Evolutionary conservation across 208 protist species (phyloP).

Genomic region (Angomonas deanei): DNA sequence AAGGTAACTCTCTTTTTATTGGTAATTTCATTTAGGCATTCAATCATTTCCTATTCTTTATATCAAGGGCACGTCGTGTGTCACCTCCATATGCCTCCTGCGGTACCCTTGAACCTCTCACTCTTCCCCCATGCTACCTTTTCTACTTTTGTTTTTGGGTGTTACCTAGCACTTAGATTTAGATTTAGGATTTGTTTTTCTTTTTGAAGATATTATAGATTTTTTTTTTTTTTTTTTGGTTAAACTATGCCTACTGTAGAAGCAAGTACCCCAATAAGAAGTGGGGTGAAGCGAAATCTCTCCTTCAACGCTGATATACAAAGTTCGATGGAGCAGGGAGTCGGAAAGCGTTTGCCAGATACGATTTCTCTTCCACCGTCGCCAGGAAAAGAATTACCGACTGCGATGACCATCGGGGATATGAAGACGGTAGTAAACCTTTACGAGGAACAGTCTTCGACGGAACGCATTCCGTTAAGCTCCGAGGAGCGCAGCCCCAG

Average conservation of each 20-base stretch:
- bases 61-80: too few relatives aligned
- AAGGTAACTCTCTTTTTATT: constrained; percentile 1
- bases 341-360: neutral
- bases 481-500: neutral
- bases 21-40: neutral
- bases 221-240: constrained; percentile 6
- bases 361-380: neutral
- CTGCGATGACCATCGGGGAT: neutral
- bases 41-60: neutral
- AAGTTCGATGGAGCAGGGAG: neutral
- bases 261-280: too few relatives aligned
- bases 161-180: too few relatives aligned
- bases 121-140: too few relatives aligned
- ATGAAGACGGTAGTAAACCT: neutral
- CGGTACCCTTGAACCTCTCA: too few relatives aligned
- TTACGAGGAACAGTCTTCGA: too few relatives aligned
- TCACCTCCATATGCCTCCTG: too few relatives aligned
- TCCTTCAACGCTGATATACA: neutral
- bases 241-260: too few relatives aligned
- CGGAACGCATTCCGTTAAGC: neutral
- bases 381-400: neutral
- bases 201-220: constrained; percentile 2
- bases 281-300: neutral
- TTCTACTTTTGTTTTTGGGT: too few relatives aligned
- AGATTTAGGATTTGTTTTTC: too few relatives aligned